Evolutionary conservation across 2,329 filamentous ascomycete genomes (phyloP).

Genomic region (Diaporthe vexans): DNA sequence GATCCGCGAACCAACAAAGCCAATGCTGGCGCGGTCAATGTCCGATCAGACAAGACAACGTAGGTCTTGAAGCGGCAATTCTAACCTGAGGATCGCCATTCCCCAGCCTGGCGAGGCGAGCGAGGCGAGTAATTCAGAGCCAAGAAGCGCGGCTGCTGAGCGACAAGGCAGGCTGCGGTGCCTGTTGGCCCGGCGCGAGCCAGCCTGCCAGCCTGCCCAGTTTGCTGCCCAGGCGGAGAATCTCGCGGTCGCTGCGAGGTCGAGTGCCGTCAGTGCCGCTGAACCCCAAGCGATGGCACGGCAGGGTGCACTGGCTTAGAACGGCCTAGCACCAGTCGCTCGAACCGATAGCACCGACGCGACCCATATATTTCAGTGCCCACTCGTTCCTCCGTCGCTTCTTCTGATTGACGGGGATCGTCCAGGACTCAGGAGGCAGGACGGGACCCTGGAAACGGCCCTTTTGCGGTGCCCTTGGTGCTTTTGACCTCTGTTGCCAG

Average conservation of each 20-base stretch:
- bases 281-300: slow-evolving; percentile 30
- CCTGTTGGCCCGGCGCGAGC: slow-evolving; percentile 1
- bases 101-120: slow-evolving; percentile 22
- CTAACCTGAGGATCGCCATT: slow-evolving; percentile 28
- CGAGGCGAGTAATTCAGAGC: slow-evolving; percentile 28
- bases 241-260: slow-evolving; percentile 31
- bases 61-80: slow-evolving; percentile 29
- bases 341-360: slow-evolving; percentile 37
- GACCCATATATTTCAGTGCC: slow-evolving; percentile 22
- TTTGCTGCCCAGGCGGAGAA: slow-evolving; percentile 2
- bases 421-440: slow-evolving; percentile 22
- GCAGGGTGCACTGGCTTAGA: slow-evolving; percentile 15
- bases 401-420: slow-evolving; percentile 36
- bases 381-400: slow-evolving; percentile 27
- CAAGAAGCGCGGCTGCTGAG: slow-evolving; percentile 19
- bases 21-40: slow-evolving; percentile 37
- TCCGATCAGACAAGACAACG: slow-evolving; percentile 29
- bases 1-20: slow-evolving; percentile 25
- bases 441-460: slow-evolving; percentile 35
- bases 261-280: slow-evolving; percentile 36
- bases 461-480: slow-evolving; percentile 35
- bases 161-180: not conserved
- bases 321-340: slow-evolving; percentile 31
- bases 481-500: not conserved
- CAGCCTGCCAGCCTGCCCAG: not conserved